Base-by-base conservation (phyloP, 148 eudicot species). In the Camellia lanceoleosa region DNA sequence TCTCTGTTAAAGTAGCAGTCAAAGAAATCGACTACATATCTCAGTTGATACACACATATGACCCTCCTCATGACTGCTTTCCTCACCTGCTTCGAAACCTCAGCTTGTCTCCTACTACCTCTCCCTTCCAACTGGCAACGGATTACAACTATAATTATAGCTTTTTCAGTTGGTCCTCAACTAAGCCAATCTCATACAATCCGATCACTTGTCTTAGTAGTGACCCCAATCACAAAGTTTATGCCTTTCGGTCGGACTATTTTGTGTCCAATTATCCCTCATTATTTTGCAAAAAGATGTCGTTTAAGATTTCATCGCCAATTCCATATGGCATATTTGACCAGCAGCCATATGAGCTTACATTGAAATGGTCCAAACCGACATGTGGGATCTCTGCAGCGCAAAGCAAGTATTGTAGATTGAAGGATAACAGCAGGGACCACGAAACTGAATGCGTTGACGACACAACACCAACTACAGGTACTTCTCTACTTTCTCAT, bases 201-300 rank as follows among this genome's bases (percentile, higher is more conserved):
- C 75, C 47, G 10, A 44, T 75, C 9, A 55, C 63, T 61, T 82
- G 84, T 58, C 62, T 77, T 5, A n/a, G 77, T 5, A n/a, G 66
- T 55, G 42, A 8, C 12, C 41, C 56, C 11, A 19, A 16, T 12
- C 69, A 47, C 71, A 60, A 61, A 51, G 76, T 81, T 16, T 75
- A 51, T 61, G 80, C 84, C 1, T 46, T 68, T 18, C 0, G 5
- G 1, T 75, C 84, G 5, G 1, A 30, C 1, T 30, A 1, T 30
- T 30, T 9, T 54, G 0, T 65, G 61, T 4, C 10, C 38, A 10
- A 0, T 41, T 3, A 20, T 71, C 9, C 52, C 52, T 49, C 3
- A 5, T 49, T 49, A 0, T 49, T 5, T 49, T 49, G 52, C 52
- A 49, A 49, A 49, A 49, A 49, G 52, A 5, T 49, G 52, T 49